Evolutionary conservation across 2,329 filamentous ascomycete genomes (phyloP).

Genomic region (Daldinia sp.): DNA sequence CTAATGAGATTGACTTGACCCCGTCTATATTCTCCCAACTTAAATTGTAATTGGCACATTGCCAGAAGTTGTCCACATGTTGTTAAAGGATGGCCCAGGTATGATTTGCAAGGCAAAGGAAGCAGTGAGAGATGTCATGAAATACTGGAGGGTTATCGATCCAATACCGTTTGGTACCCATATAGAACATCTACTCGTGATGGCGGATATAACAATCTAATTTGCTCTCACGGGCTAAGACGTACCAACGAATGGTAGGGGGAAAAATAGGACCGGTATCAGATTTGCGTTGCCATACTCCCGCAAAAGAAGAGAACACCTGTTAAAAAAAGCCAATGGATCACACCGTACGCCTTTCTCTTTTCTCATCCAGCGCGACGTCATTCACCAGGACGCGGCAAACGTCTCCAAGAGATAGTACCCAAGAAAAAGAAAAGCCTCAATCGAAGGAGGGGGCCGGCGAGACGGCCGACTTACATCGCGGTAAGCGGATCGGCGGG

Average conservation of each 20-base stretch:
- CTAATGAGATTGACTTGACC: neutral
- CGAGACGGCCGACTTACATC: conserved; percentile 22
- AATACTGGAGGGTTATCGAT: neutral
- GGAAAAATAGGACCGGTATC: neutral
- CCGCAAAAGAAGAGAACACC: neutral
- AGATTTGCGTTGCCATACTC: neutral
- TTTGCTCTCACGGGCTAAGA: conserved; percentile 13
- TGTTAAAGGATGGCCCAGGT: too few relatives aligned
- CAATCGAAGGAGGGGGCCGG: conserved; percentile 30
- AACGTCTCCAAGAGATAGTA: conserved; percentile 34
- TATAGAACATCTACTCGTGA: conserved; percentile 6
- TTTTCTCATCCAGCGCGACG: conserved; percentile 22
- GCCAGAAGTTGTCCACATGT: neutral
- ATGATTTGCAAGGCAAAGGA: neutral
- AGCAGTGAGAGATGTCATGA: neutral
- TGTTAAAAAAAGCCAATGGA: conserved; percentile 2
- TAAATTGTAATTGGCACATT: neutral
- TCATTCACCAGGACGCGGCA: conserved; percentile 31
- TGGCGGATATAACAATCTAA: conserved; percentile 22
- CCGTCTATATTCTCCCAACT: too few relatives aligned
- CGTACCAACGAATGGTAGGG: neutral
- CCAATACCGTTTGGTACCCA: neutral
- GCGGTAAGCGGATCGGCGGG: conserved; percentile 31
- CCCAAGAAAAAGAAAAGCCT: conserved; percentile 5
- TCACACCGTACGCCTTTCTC: conserved; percentile 6